phyloP scores from a whole-genome alignment of 2,329 filamentous ascomycete genomes.

The Microdochium paspali region DNA sequence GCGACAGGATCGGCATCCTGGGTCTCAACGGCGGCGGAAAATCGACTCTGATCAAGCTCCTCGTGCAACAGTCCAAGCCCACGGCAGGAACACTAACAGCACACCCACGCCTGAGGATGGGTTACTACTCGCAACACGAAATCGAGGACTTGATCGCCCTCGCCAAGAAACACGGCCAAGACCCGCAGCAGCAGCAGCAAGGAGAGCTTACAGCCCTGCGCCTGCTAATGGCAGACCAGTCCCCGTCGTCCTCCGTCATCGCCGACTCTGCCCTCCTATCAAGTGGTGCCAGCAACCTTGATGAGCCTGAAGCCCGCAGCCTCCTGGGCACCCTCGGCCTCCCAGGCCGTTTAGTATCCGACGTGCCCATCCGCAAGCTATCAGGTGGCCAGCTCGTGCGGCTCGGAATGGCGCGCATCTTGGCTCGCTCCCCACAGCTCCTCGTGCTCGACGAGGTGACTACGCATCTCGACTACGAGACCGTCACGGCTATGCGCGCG shows the following conservation, averaged over 20 bases:
- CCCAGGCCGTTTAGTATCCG: constrained; percentile 59
- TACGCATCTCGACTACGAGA: constrained; percentile 78
- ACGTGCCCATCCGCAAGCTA: constrained; percentile 62
- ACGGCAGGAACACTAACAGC: constrained; percentile 51
- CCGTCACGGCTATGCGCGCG: constrained; percentile 60
- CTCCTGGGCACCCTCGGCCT: constrained; percentile 62
- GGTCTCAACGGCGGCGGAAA: constrained; percentile 79
- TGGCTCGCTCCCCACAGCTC: constrained; percentile 61
- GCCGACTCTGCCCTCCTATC: too few species aligned
- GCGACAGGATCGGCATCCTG: constrained; percentile 65
- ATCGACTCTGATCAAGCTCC: constrained; percentile 64
- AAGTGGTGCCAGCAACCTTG: constrained; percentile 20
- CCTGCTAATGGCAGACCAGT: constrained; percentile 40
- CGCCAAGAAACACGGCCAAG: constrained; percentile 21
- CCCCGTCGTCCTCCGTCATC: constrained; percentile 6
- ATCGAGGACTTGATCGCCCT: constrained; percentile 57
- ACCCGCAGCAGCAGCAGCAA: constrained; percentile 13
- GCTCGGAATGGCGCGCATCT: constrained; percentile 55
- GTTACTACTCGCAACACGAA: constrained; percentile 73
- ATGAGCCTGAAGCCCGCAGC: constrained; percentile 59
- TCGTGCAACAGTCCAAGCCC: constrained; percentile 51
- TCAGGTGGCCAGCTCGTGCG: constrained; percentile 72
- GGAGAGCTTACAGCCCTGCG: constrained; percentile 53
- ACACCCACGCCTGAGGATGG: constrained; percentile 61
- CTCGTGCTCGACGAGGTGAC: constrained; percentile 75